Base-by-base conservation (phyloP, 805 yeast genomes). In the Metschnikowia continentalis region DNA sequence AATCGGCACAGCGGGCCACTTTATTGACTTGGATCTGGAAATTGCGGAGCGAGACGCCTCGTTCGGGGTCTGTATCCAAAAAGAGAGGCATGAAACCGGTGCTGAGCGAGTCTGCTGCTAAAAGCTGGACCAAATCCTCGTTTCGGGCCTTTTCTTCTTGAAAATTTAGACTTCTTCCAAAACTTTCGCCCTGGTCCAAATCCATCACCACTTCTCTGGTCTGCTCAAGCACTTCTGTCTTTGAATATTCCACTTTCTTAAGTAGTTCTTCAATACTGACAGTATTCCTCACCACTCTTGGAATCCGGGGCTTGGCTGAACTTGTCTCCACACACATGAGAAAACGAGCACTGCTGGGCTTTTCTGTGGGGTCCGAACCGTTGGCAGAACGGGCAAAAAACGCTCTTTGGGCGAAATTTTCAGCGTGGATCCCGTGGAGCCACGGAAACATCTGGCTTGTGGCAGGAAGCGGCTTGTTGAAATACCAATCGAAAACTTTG, bases 21-120 rank as follows among this genome's bases (percentile, higher is more conserved):
- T 90, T 90, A n/a, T 90, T 78, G 17, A 83, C 86, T 68, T 92
- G 98, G 50, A 87, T 81, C 62, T 88, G 90, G 66, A 90, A 91
- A 62, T 91, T 88, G 55, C 97, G 77, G 49, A 90, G 75, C 3
- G 89, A 81, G 5, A 88, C 83, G 3, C 96, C 94, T 40, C 78
- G 73, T 50, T 75, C 80, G 14, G 90, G 92, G 57, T 86, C 91
- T 59, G 83, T 63, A 51, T 79, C 74, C 46, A 77, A 68, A 58
- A 88, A 85, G 7, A 72, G 54, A 1, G 88, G 88, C 44, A 79
- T 55, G 33, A 74, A 64, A 42, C 69, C 75, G 42, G 76, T 68
- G 49, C 47, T 67, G 51, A 68, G 63, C 58, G 77, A 77, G 62
- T 76, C 87, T 51, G 55, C 70, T 52, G 66, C 67, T n/a, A 61